Conservation (phyloP, 345 rosid species). For the Cardamine resedifolia region DNA sequence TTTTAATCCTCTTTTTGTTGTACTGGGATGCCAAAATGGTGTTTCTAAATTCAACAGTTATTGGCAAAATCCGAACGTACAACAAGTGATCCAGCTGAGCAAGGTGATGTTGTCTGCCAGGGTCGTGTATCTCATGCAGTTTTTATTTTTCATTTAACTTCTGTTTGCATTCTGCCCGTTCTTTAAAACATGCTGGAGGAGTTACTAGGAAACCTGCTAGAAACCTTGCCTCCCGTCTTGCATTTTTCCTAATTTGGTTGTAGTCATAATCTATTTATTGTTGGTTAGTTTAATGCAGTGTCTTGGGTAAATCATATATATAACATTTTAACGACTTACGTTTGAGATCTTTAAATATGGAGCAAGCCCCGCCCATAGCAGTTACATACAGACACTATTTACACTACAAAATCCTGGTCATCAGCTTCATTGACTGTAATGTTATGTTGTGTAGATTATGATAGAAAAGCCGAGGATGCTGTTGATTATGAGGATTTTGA, state of each 20-base stretch:
- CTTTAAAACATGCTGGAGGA: constrained; percentile 2
- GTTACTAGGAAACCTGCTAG: constrained; percentile 20
- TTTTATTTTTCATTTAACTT: constrained; percentile 48
- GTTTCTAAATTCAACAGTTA: constrained; percentile 58
- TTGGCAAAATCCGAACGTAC: constrained; percentile 62
- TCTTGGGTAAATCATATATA: background rate
- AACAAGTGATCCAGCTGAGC: constrained; percentile 77
- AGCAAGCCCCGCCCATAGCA: constrained; percentile 12
- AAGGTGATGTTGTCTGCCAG: constrained; percentile 77
- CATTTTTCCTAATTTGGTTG: background rate
- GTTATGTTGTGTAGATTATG: constrained; percentile 64
- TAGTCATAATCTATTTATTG: constrained; percentile 3
- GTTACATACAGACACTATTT: constrained; percentile 9
- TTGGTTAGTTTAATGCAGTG: background rate
- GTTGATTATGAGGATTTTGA: constrained; percentile 94
- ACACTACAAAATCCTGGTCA: constrained; percentile 22
- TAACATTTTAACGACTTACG: background rate
- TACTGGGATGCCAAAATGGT: constrained; percentile 35
- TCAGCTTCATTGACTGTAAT: constrained; percentile 25
- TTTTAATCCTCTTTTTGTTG: constrained; percentile 27
- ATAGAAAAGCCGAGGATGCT: constrained; percentile 91
- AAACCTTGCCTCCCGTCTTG: background rate
- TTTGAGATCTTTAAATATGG: constrained; percentile 5
- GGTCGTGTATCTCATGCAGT: constrained; percentile 53
- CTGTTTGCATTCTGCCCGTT: constrained; percentile 15